phyloP scores from a whole-genome alignment of 108 stramenopile species.

The Nannochloropsis gaditana region DNA sequence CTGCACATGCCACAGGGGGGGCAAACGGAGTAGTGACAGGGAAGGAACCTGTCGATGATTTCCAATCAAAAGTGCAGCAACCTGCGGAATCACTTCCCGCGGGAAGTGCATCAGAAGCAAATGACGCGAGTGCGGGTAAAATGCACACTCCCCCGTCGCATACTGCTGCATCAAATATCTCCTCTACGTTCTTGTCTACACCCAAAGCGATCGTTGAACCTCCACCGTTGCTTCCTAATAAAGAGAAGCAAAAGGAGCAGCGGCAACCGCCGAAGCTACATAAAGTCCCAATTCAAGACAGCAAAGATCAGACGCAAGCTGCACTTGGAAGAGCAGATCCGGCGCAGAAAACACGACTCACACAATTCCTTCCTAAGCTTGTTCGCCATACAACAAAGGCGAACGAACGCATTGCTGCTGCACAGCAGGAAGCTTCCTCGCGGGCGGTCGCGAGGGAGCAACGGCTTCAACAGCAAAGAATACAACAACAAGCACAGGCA shows the following conservation, averaged over 20 bases:
- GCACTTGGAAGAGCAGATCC: neutral
- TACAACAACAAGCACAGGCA: too few species aligned
- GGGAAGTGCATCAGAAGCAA: too few species aligned
- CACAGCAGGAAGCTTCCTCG: neutral
- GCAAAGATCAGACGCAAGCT: neutral
- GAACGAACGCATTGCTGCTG: neutral
- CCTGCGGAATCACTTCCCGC: too few species aligned
- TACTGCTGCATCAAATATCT: too few species aligned
- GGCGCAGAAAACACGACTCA: neutral
- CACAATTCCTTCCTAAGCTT: neutral
- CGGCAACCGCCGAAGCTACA: neutral
- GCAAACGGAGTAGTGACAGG: neutral
- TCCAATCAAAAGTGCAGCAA: too few species aligned
- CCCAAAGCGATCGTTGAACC: too few species aligned
- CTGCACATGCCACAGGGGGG: neutral
- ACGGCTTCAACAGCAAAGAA: neutral
- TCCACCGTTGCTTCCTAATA: neutral
- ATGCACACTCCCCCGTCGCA: too few species aligned
- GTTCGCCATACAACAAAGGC: neutral
- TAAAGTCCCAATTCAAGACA: neutral
- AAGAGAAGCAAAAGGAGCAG: neutral
- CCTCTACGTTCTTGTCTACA: too few species aligned
- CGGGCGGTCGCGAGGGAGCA: neutral
- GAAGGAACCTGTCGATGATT: too few species aligned
- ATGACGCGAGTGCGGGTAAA: too few species aligned